Evolutionary conservation across 208 protist species (phyloP), one percentile per base, ranked within the genome.

Genomic region (Lotmaria passim): DNA sequence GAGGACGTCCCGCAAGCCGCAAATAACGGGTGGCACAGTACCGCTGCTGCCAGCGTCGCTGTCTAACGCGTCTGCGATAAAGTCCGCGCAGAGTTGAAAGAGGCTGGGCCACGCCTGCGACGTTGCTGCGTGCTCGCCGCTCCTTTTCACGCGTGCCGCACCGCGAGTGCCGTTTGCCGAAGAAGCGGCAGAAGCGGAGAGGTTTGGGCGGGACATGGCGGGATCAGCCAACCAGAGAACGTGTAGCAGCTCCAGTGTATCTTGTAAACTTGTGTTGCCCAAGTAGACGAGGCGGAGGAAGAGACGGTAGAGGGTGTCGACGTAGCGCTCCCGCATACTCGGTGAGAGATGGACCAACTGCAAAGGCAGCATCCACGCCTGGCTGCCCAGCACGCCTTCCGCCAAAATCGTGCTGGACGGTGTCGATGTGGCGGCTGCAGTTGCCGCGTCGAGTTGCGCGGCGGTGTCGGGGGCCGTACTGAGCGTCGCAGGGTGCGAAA

Each of bases 181-280:
- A 39, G 1, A 24, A 4, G 59, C 10, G n/a, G 15, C n/a, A 11
- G 31, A 30, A 36, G 50, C 31, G 7, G 66, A 26, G 12, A 44
- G 17, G 23, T 23, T 17, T 2, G 47, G 30, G 21, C 47, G 46
- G n/a, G 71, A 77, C 15, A 46, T 17, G 7, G 26, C 24, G 5
- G 71, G 63, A 30, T 77, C 71, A 7, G 71, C 71, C 46, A 77
- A 38, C 71, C 71, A 77, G 12, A 65, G 38, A 8, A 77, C 19
- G 63, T 77, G 71, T 26, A 77, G 63, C 63, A 64, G 5, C 63
- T 77, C 71, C 26, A 71, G 26, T 0, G 71, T 30, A 7, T 66
- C 71, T 15, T 71, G 56, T 11, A 57, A 19, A 4, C 26, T 61
- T 15, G 62, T 70, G 44, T 10, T 44, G 15, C 34, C n/a, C n/a